Evolutionary conservation across 2,329 filamentous ascomycete genomes (phyloP).

Genomic region (Hirsutella rhossiliensis): DNA sequence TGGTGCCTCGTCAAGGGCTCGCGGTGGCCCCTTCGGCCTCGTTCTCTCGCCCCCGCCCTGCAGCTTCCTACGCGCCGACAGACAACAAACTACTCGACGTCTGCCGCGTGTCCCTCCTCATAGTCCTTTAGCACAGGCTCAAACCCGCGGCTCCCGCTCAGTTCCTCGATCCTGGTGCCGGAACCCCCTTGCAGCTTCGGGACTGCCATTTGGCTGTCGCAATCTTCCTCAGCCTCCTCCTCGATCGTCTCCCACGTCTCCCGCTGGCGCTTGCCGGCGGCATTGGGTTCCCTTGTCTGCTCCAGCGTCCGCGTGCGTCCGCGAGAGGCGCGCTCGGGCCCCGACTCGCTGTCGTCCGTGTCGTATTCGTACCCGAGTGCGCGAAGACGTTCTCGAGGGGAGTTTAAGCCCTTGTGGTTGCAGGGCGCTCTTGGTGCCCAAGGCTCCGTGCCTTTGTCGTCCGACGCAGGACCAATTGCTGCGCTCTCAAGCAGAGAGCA

Average conservation of each 20-base stretch:
- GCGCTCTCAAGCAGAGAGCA: slow-evolving; percentile 4
- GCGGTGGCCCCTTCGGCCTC: too few species aligned
- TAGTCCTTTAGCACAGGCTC: slow-evolving; percentile 1
- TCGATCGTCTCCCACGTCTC: not conserved
- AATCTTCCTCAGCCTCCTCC: not conserved
- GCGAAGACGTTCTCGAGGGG: slow-evolving; percentile 9
- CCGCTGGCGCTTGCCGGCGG: not conserved
- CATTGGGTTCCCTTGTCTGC: not conserved
- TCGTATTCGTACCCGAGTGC: slow-evolving; percentile 13
- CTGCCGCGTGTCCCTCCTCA: slow-evolving; percentile 1
- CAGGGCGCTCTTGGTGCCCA: slow-evolving; percentile 1
- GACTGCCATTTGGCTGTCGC: not conserved
- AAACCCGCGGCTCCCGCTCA: not conserved
- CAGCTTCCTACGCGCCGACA: too few species aligned
- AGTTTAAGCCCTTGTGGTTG: slow-evolving; percentile 4
- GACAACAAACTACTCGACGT: not conserved
- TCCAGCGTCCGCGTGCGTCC: not conserved
- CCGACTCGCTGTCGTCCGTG: slow-evolving; percentile 6
- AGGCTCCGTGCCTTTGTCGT: not conserved
- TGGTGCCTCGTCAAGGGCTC: too few species aligned
- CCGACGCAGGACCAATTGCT: not conserved
- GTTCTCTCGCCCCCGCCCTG: too few species aligned
- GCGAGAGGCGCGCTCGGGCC: not conserved
- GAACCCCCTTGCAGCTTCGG: not conserved
- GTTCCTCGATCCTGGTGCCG: not conserved